Percentiles rank a stretch among this genome's conserved stretches.
These are phyloP conservation scores for Venturia carpophila DNA, from an alignment of 2,329 filamentous ascomycete species.

Conservation along the genomic window DNA sequence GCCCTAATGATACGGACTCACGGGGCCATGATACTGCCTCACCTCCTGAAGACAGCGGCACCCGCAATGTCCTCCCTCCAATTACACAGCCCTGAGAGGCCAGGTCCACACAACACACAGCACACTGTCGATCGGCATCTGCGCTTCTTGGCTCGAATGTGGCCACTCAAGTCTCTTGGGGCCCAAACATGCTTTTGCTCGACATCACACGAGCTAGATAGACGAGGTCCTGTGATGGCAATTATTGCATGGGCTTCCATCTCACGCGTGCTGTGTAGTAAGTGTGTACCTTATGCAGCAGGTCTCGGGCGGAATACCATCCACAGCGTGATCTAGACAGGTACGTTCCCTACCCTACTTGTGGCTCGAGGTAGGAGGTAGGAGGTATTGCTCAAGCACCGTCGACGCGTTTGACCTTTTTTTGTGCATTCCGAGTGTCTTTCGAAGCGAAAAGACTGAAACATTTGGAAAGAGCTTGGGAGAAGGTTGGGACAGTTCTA, in stretches of 20 bases:
- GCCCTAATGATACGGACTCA: neutral
- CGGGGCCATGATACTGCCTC: no score
- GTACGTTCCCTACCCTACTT: neutral
- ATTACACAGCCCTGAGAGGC: neutral
- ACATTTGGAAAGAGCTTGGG: neutral
- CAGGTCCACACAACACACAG: neutral
- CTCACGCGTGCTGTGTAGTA: slow-evolving; percentile 1
- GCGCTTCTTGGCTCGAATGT: neutral
- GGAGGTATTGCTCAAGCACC: no score
- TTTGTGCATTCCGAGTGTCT: no score
- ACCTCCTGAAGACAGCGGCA: neutral
- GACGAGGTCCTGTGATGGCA: slow-evolving; percentile 1
- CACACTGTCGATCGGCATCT: neutral
- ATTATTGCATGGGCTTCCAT: neutral
- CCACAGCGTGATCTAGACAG: neutral
- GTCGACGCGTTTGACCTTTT: no score
- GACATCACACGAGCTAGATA: neutral
- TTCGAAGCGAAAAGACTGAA: no score
- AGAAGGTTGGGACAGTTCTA: neutral
- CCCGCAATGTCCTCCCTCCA: neutral
- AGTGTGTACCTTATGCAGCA: neutral
- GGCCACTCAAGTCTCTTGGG: neutral
- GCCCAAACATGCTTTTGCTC: neutral
- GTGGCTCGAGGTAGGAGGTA: no score
- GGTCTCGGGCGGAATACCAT: neutral